Percentiles rank a stretch among this genome's conserved stretches.
These are phyloP conservation scores for Coemansia sp. DNA, from an alignment of 192 early-diverging fungal species.

Conservation along the genomic window DNA sequence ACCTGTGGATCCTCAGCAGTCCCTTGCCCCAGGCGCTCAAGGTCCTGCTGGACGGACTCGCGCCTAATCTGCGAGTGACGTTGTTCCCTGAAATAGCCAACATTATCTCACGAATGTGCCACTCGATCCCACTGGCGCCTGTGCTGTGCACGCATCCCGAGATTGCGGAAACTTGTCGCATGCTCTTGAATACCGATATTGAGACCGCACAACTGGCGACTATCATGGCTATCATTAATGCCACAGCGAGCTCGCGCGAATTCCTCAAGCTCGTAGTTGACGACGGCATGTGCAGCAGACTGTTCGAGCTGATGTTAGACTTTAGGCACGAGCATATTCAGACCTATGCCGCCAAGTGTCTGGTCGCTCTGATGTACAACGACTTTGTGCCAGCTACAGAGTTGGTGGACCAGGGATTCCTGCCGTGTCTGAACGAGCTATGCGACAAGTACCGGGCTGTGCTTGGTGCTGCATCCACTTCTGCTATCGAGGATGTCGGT, in stretches of 20 bases:
- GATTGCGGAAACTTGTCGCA: conserved; percentile 19
- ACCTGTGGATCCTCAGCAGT: conserved; percentile 44
- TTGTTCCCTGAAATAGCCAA: conserved; percentile 42
- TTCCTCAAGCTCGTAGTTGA: conserved; percentile 21
- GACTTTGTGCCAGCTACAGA: not conserved
- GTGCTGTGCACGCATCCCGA: conserved; percentile 18
- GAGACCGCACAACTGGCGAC: conserved; percentile 25
- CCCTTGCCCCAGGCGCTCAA: conserved; percentile 28
- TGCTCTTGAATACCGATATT: conserved; percentile 26
- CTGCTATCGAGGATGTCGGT: not conserved
- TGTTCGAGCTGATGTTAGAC: conserved; percentile 23
- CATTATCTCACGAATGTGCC: conserved; percentile 41
- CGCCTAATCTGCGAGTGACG: conserved; percentile 12
- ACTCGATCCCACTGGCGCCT: conserved; percentile 30
- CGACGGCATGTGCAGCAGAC: not conserved
- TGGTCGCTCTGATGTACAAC: conserved; percentile 29
- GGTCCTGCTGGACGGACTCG: conserved; percentile 13
- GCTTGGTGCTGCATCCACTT: not conserved
- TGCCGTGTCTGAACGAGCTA: conserved; percentile 20
- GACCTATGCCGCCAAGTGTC: conserved; percentile 36
- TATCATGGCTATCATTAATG: conserved; percentile 36
- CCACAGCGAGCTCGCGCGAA: conserved; percentile 36
- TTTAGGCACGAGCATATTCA: conserved; percentile 19
- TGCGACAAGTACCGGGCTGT: not conserved
- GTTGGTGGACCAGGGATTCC: conserved; percentile 7